Evolutionary conservation across 495 filamentous ascomycete species (phyloP).

Genomic region (Xylaria nigripes): DNA sequence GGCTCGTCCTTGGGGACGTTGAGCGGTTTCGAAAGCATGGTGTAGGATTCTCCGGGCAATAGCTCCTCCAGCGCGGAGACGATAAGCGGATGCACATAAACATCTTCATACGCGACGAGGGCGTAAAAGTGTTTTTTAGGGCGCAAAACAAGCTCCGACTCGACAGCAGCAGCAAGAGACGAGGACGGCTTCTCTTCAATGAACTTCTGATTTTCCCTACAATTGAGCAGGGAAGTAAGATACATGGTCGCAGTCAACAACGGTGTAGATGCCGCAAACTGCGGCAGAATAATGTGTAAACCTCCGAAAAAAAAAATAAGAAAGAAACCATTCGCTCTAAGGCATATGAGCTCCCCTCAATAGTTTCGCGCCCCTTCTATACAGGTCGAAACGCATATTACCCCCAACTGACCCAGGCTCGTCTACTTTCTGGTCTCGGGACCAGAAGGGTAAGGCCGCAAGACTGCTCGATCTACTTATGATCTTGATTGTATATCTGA

Average conservation of each 20-base stretch:
- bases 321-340: background rate
- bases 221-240: slow-evolving; percentile 18
- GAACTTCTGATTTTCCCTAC: slow-evolving; percentile 14
- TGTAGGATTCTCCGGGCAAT: slow-evolving; percentile 42
- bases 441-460: slow-evolving; percentile 20
- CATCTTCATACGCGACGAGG: slow-evolving; percentile 73
- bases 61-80: slow-evolving; percentile 56
- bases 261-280: slow-evolving; percentile 2
- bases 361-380: background rate
- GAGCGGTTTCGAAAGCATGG: slow-evolving; percentile 21
- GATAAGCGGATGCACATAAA: slow-evolving; percentile 79
- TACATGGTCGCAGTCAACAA: slow-evolving; percentile 9
- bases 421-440: slow-evolving; percentile 6
- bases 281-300: background rate
- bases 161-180: slow-evolving; percentile 1
- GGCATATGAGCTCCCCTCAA: background rate
- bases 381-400: background rate
- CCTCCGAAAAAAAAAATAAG: background rate
- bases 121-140: slow-evolving; percentile 52
- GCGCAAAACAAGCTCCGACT: slow-evolving; percentile 19
- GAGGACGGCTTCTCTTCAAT: slow-evolving; percentile 8
- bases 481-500: background rate
- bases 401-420: background rate
- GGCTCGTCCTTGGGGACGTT: slow-evolving; percentile 14
- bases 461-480: background rate